These are phyloP conservation scores for Apocynum venetum DNA, from an alignment of 257 asterid genomes.

Conservation along the genomic window DNA sequence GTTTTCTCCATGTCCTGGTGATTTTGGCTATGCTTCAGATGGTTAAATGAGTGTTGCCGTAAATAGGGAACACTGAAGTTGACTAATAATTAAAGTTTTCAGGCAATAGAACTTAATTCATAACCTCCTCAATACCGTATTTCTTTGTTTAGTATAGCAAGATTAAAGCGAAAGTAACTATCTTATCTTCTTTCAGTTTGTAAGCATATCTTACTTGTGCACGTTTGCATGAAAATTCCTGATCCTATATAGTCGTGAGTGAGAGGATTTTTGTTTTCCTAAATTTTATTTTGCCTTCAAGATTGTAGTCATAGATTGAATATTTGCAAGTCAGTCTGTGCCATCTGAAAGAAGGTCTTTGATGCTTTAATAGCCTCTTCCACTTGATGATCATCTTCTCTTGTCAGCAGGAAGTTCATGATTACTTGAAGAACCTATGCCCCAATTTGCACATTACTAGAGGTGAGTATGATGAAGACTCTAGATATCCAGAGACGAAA, in stretches of 20 bases:
- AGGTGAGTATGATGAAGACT: conserved; percentile 30
- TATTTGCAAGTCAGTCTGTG: neutral
- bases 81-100: neutral
- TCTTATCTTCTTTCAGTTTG: neutral
- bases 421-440: conserved; percentile 29
- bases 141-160: neutral
- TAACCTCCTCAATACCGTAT: neutral
- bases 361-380: neutral
- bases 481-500: conserved; percentile 28
- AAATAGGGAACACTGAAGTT: neutral
- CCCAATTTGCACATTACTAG: conserved; percentile 29
- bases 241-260: neutral
- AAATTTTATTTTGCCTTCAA: neutral
- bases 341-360: too few species aligned
- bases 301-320: neutral
- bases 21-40: neutral
- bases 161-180: neutral
- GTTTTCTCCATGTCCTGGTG: neutral
- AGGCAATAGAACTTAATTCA: neutral
- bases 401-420: conserved; percentile 25
- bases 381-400: conserved; percentile 7
- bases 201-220: neutral
- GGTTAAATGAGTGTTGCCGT: neutral
- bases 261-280: neutral
- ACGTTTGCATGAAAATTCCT: neutral